Conservation (phyloP, 305 asterid genomes). For the Fraxinus xanthoxyloides region DNA sequence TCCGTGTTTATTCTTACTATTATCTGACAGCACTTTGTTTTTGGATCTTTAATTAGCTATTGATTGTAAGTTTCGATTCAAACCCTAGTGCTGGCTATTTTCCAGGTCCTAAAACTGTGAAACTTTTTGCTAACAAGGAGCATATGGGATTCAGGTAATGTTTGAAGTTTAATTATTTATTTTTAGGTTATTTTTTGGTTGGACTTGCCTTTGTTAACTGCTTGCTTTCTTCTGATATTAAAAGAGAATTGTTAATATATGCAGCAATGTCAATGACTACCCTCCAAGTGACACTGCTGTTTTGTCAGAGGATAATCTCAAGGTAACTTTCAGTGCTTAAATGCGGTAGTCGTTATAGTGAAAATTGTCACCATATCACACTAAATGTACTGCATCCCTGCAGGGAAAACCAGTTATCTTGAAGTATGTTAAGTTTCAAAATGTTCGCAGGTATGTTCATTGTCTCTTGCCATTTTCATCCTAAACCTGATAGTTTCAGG, state of each 20-base stretch:
- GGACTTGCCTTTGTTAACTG: background rate
- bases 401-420: constrained; percentile 79
- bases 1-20: background rate
- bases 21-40: background rate
- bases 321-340: constrained; percentile 46
- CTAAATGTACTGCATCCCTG: constrained; percentile 23
- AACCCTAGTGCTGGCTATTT: background rate
- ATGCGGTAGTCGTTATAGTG: constrained; percentile 11
- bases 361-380: constrained; percentile 2
- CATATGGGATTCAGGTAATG: constrained; percentile 95
- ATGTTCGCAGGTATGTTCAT: constrained; percentile 76
- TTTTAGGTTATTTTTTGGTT: constrained; percentile 19
- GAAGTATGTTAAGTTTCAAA: constrained; percentile 95
- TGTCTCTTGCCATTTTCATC: constrained; percentile 13
- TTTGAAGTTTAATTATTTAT: constrained; percentile 11
- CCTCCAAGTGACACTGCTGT: constrained; percentile 76
- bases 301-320: constrained; percentile 72
- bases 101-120: constrained; percentile 86
- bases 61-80: constrained; percentile 10
- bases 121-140: constrained; percentile 86
- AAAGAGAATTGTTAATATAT: constrained; percentile 11
- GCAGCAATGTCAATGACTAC: constrained; percentile 84
- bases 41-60: background rate
- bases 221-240: background rate
- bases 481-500: background rate